Base-by-base conservation (phyloP, 768 basidiomycete species). In the Amanita jacksonii region DNA sequence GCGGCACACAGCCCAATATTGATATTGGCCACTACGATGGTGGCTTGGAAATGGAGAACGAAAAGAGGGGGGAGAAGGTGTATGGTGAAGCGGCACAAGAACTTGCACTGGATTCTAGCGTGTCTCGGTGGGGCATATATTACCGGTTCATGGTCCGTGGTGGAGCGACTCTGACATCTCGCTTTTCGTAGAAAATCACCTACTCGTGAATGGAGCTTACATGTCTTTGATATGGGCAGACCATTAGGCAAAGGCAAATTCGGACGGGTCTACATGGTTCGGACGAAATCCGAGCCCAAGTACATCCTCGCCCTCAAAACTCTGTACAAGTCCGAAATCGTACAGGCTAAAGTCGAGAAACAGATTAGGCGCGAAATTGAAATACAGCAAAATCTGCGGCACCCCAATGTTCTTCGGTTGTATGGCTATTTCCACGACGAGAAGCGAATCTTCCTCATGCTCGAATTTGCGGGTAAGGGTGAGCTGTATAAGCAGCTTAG, bases 181-280 rank as follows among this genome's bases (percentile, higher is more conserved):
- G 15, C 20, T 32, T 28, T 8, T 15, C 10, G 35, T 20, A 85
- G 85, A 45, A 70, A 67, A 49, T 73, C 67, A 28, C 88, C 86
- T 15, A 90, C 88, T 0, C 76, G 80, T 15, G 87, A 90, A 55
- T 91, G 92, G 84, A 79, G 76, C 23, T 68, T 98, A 3, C 76
- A 77, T 47, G 74, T 81, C 43, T 96, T 99, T 54, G 90, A 96
- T 50, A 94, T 98, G 56, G 94, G 96, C 13, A 79, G 91, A 8
- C 91, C 92, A 3, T 73, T 99, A 1, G 96, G 96, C n/a, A 97
- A 98, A 61, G 96, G 96, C 36, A 98, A 98, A 67, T 99, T 98
- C 54, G 96, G 96, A 1, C 85, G 91, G 2, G 96, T 99, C 19
- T 98, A 99, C 70, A 93, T 98, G 83, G 91, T 94, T 35, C 79